Percentiles rank a stretch among this genome's conserved stretches.
Evolutionary conservation across 2,329 filamentous ascomycete species (phyloP).

Genomic region (Colletotrichum chrysophilum): DNA sequence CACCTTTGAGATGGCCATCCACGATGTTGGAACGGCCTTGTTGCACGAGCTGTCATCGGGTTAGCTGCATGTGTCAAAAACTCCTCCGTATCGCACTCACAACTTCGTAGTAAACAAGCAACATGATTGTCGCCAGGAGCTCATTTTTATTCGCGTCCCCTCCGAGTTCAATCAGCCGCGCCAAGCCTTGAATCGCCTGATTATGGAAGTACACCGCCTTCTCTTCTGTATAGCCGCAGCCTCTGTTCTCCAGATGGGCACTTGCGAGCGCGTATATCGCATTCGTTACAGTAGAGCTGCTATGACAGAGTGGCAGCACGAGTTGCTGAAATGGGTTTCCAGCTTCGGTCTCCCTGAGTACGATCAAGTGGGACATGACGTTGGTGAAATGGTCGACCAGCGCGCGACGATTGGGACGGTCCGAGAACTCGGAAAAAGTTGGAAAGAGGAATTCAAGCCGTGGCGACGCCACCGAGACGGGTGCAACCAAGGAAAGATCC

Average conservation of each 20-base stretch:
- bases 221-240: constrained; percentile 47
- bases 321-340: constrained; percentile 69
- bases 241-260: constrained; percentile 78
- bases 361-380: constrained; percentile 68
- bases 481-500: constrained; percentile 36
- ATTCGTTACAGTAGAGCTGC: constrained; percentile 70
- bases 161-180: constrained; percentile 60
- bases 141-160: constrained; percentile 58
- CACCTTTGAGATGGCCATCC: constrained; percentile 65
- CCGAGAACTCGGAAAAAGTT: constrained; percentile 62
- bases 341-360: constrained; percentile 62
- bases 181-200: constrained; percentile 62
- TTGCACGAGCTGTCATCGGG: constrained; percentile 60
- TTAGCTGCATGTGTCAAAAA: not conserved
- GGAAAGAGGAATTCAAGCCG: constrained; percentile 58
- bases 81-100: constrained; percentile 42
- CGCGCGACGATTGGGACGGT: constrained; percentile 56
- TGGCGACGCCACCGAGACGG: constrained; percentile 40
- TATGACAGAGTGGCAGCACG: constrained; percentile 63
- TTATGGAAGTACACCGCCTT: constrained; percentile 66
- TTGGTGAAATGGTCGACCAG: constrained; percentile 69
- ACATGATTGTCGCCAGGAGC: constrained; percentile 64
- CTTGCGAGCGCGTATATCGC: constrained; percentile 85
- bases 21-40: constrained; percentile 64
- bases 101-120: constrained; percentile 68